Conservation (phyloP, 1,139 yeast species). For the Tardiomyces blankii region DNA sequence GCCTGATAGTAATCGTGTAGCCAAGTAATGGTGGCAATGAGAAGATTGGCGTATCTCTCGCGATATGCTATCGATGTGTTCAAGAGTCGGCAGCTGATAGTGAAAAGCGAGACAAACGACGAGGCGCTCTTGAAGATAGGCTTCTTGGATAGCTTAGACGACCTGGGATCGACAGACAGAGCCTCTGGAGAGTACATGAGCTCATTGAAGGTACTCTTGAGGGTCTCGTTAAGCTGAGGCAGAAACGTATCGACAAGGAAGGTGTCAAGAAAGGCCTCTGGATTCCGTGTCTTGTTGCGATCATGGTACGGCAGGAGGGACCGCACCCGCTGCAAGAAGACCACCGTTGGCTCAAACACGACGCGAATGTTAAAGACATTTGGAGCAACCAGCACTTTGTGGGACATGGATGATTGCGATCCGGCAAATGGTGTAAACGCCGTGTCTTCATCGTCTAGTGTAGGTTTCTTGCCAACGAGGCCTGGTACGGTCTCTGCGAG, state of each 20-base stretch:
- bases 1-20: conserved; percentile 9
- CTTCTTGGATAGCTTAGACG: conserved; percentile 21
- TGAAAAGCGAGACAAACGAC: conserved; percentile 19
- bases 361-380: conserved; percentile 77
- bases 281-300: conserved; percentile 9
- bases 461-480: conserved; percentile 10
- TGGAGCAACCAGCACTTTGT: conserved; percentile 61
- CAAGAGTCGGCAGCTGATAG: conserved; percentile 21
- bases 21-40: conserved; percentile 18
- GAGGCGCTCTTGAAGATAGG: conserved; percentile 23
- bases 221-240: conserved; percentile 49
- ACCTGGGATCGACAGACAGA: conserved; percentile 18
- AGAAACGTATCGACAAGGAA: conserved; percentile 58
- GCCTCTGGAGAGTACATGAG: conserved; percentile 17
- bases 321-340: conserved; percentile 43
- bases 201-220: conserved; percentile 32
- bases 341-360: conserved; percentile 48
- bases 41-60: conserved; percentile 24
- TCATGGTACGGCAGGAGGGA: conserved; percentile 23
- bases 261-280: conserved; percentile 41
- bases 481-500: conserved; percentile 28
- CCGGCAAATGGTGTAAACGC: conserved; percentile 12
- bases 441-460: conserved; percentile 1
- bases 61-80: conserved; percentile 25
- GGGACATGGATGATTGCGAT: conserved; percentile 18